Evolutionary conservation across 768 basidiomycete species (phyloP).

Genomic region (Daedaleopsis nitida): DNA sequence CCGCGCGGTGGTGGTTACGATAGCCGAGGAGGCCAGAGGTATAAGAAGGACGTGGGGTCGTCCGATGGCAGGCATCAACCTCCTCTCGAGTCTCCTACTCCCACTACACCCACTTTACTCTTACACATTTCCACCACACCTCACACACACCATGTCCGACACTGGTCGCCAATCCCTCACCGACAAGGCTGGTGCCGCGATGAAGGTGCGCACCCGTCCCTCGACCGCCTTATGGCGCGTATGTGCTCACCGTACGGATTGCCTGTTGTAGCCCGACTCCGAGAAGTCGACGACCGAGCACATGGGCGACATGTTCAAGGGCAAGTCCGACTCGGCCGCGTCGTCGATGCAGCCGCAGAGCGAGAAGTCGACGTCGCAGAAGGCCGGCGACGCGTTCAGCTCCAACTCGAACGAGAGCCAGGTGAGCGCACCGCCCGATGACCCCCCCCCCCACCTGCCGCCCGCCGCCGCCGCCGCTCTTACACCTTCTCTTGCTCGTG

Average conservation of each 20-base stretch:
- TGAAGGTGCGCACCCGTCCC: conserved; percentile 31
- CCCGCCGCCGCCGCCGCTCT: not conserved
- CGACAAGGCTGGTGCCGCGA: conserved; percentile 35
- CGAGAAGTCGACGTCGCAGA: conserved; percentile 39
- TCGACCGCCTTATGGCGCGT: not conserved
- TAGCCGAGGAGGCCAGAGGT: not conserved
- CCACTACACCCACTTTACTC: not conserved
- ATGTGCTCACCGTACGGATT: not conserved
- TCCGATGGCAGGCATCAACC: not conserved
- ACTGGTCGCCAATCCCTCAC: conserved; percentile 35
- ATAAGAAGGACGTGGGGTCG: not conserved
- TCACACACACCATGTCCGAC: conserved; percentile 34
- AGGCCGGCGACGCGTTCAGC: conserved; percentile 36
- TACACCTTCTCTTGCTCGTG: too few relatives aligned
- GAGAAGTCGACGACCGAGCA: conserved; percentile 42
- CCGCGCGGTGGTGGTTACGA: too few relatives aligned
- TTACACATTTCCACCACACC: not conserved
- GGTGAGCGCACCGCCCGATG: too few relatives aligned
- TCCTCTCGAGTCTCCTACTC: not conserved
- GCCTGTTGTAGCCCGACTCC: conserved; percentile 32
- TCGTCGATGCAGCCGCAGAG: conserved; percentile 32
- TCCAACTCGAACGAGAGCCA: conserved; percentile 34
- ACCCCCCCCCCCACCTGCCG: too few relatives aligned
- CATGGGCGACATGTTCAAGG: conserved; percentile 38
- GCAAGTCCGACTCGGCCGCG: conserved; percentile 34